These are phyloP conservation scores for Coprinopsis marcescibilis DNA, from an alignment of 768 basidiomycete genomes.

Conservation along the genomic window DNA sequence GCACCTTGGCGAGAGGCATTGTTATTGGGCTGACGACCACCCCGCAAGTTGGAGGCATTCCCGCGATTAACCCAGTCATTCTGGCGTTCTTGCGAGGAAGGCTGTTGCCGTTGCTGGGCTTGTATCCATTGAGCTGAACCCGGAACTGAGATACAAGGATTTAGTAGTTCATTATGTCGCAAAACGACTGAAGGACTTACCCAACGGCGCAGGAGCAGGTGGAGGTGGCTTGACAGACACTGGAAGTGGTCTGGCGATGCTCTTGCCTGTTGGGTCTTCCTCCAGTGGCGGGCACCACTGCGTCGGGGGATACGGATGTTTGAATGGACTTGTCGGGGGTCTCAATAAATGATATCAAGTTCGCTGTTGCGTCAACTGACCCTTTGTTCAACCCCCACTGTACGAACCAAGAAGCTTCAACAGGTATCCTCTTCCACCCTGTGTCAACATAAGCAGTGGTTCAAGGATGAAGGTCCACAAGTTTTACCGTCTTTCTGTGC, in stretches of 20 bases:
- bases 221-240: slow-evolving; percentile 8
- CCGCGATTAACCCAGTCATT: neutral
- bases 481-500: slow-evolving; percentile 46
- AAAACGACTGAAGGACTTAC: neutral
- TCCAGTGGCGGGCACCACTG: slow-evolving; percentile 11
- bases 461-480: neutral
- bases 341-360: neutral
- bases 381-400: slow-evolving; percentile 19
- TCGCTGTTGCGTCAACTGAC: too few relatives aligned
- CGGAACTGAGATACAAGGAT: neutral
- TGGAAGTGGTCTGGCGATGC: slow-evolving; percentile 12
- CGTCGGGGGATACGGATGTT: slow-evolving; percentile 13
- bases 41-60: neutral
- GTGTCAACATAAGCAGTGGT: neutral
- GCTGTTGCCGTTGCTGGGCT: slow-evolving; percentile 1
- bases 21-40: neutral
- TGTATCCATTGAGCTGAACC: neutral
- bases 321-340: slow-evolving; percentile 6
- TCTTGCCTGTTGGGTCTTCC: slow-evolving; percentile 14
- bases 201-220: neutral
- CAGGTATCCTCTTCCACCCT: slow-evolving; percentile 49
- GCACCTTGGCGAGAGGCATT: neutral
- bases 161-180: neutral
- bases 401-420: slow-evolving; percentile 20
- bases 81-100: neutral